phyloP scores from a whole-genome alignment of 225 moss, liverwort and hornwort genomes.

The Physcomitrellopsis africana region DNA sequence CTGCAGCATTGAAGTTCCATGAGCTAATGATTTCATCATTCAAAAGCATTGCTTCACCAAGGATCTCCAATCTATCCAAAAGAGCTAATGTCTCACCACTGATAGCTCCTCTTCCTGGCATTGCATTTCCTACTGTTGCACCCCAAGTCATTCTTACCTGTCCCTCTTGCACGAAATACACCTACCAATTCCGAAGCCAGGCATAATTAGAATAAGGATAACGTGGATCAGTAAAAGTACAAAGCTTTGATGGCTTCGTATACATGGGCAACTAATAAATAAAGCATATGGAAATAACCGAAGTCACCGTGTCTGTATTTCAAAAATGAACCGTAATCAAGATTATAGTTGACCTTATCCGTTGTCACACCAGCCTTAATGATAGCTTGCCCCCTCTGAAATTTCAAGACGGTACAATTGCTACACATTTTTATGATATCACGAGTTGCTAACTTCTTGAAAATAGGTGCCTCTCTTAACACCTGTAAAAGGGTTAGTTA shows the following conservation, averaged over 20 bases:
- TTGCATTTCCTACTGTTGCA: slow-evolving; percentile 56
- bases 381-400: slow-evolving; percentile 77
- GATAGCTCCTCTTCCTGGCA: slow-evolving; percentile 64
- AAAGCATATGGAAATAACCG: not conserved
- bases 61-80: slow-evolving; percentile 86
- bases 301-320: not conserved
- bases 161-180: slow-evolving; percentile 84
- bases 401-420: slow-evolving; percentile 62
- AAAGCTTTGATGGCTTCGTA: not conserved
- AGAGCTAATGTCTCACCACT: slow-evolving; percentile 82
- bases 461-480: slow-evolving; percentile 70
- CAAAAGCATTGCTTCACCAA: slow-evolving; percentile 85
- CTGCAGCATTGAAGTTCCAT: slow-evolving; percentile 92
- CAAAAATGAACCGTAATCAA: slow-evolving; percentile 3
- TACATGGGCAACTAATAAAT: not conserved
- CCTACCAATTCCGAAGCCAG: slow-evolving; percentile 51
- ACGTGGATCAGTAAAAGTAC: not conserved
- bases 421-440: slow-evolving; percentile 76
- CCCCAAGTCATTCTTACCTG: slow-evolving; percentile 94
- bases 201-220: slow-evolving; percentile 33
- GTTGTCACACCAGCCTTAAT: slow-evolving; percentile 62
- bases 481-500: slow-evolving; percentile 48
- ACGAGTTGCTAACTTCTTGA: slow-evolving; percentile 77
- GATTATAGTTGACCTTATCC: slow-evolving; percentile 64
- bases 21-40: slow-evolving; percentile 78